Evolutionary conservation across 306 rosid genomes (phyloP).

Genomic region (Cercis canadensis): DNA sequence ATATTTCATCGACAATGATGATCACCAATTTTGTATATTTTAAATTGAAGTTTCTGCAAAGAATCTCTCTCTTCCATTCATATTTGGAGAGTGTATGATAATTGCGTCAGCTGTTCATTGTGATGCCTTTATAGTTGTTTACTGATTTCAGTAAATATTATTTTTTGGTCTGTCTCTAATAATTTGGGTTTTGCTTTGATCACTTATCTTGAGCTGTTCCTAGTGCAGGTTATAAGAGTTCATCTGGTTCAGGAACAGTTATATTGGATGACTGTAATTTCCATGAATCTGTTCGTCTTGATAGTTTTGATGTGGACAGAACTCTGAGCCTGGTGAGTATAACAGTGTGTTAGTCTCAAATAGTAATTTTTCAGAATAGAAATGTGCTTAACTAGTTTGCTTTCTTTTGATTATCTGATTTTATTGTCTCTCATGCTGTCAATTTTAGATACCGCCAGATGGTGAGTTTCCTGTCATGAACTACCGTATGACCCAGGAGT

Average conservation of each 20-base stretch:
- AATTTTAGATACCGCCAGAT: conserved; percentile 71
- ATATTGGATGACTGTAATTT: conserved; percentile 88
- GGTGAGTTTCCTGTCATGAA: conserved; percentile 94
- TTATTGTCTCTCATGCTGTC: conserved; percentile 33
- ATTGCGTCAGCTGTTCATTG: conserved; percentile 29
- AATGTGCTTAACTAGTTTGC: background rate
- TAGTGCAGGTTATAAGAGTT: conserved; percentile 68
- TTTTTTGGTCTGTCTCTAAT: conserved; percentile 35
- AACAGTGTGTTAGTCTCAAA: conserved; percentile 14
- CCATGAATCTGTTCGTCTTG: conserved; percentile 91
- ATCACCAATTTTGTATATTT: conserved; percentile 1
- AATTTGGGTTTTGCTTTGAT: conserved; percentile 19
- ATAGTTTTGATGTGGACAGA: conserved; percentile 70
- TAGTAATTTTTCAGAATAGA: background rate
- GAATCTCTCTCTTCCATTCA: background rate
- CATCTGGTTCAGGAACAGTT: conserved; percentile 72
- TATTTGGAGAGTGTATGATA: conserved; percentile 21
- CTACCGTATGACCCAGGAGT: conserved; percentile 86
- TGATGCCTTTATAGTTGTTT: conserved; percentile 14
- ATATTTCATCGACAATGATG: conserved; percentile 25
- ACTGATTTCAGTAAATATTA: conserved; percentile 15
- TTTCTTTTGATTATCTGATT: conserved; percentile 29
- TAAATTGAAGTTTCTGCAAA: conserved; percentile 12
- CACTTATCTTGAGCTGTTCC: conserved; percentile 40
- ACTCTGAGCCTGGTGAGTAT: conserved; percentile 77